These are phyloP conservation scores for Candida qinlingensis DNA, from an alignment of 805 yeast genomes.

Conservation along the genomic window DNA sequence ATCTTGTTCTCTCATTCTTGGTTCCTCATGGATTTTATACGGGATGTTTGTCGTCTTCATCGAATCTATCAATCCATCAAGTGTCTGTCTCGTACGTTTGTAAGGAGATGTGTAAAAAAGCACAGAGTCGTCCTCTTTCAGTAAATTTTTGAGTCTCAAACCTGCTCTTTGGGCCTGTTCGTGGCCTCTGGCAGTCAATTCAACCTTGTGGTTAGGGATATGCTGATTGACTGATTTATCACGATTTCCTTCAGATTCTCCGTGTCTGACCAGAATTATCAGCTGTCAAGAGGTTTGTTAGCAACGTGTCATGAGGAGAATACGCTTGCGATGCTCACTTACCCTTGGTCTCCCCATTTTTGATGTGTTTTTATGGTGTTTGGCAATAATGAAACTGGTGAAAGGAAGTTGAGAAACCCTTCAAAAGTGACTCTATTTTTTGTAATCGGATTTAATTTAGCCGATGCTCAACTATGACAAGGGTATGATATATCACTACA, in stretches of 20 bases:
- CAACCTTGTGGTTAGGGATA: conserved; percentile 76
- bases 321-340: conserved; percentile 2
- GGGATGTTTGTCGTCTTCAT: conserved; percentile 37
- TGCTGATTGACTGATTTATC: conserved; percentile 76
- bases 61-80: conserved; percentile 61
- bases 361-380: conserved; percentile 21
- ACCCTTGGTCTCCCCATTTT: conserved; percentile 24
- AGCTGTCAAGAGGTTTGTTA: conserved; percentile 26
- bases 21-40: conserved; percentile 73
- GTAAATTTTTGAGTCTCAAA: conserved; percentile 35
- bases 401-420: too few relatives aligned
- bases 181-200: conserved; percentile 68
- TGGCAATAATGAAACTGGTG: neutral
- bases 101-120: conserved; percentile 87
- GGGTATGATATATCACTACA: too few relatives aligned
- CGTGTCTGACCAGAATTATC: conserved; percentile 81
- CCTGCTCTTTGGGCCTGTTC: conserved; percentile 61
- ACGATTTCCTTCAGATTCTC: conserved; percentile 86
- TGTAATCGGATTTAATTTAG: too few relatives aligned
- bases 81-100: conserved; percentile 75
- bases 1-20: conserved; percentile 90
- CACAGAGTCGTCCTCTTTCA: conserved; percentile 49
- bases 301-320: neutral
- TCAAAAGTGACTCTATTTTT: too few relatives aligned
- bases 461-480: too few relatives aligned